Conservation (phyloP, 495 filamentous ascomycete genomes). For the Paragyromitra xinjiangensis region DNA sequence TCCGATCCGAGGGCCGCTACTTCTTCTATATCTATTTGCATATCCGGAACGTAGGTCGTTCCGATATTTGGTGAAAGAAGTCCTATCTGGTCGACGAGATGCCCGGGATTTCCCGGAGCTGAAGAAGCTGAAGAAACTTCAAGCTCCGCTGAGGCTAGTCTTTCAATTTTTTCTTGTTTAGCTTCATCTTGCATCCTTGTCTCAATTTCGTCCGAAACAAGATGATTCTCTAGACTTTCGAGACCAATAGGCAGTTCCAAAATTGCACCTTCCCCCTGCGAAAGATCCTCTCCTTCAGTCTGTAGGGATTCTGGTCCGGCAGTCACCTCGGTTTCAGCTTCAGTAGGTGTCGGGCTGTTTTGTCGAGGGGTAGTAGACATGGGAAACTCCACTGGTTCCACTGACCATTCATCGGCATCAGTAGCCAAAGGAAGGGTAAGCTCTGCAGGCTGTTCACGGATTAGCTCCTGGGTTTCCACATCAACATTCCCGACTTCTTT, state of each 20-base stretch:
- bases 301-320: not conserved
- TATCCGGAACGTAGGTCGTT: not conserved
- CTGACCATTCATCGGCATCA: not conserved
- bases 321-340: not conserved
- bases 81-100: not conserved
- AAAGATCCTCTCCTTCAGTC: not conserved
- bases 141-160: not conserved
- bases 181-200: not conserved
- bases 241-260: not conserved
- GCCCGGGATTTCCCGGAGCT: not conserved
- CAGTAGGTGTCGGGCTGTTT: not conserved
- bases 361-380: not conserved
- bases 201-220: not conserved
- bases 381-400: conserved; percentile 1
- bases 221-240: not conserved
- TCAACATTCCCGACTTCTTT: not conserved
- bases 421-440: not conserved
- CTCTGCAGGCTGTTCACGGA: not conserved
- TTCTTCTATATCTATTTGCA: not conserved
- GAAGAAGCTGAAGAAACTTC: not conserved
- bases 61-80: not conserved
- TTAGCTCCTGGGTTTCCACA: not conserved
- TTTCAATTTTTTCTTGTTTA: not conserved
- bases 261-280: not conserved
- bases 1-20: not conserved